Base-by-base conservation (phyloP, 2,329 filamentous ascomycete species). In the Neofusicoccum parvum region DNA sequence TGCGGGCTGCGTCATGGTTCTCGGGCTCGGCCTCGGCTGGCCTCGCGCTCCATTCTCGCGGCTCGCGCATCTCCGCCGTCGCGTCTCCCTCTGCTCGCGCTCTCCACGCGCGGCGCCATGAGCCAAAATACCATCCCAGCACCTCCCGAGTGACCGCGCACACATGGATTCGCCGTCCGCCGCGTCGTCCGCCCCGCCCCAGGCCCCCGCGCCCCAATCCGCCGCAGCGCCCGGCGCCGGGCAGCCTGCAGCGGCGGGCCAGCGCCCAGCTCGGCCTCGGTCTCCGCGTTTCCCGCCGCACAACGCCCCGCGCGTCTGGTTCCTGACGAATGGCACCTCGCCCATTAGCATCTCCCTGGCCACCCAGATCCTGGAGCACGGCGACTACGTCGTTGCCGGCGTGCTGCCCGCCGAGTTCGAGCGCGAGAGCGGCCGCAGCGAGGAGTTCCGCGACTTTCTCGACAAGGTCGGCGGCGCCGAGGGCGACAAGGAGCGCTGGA, bases 361-460 rank as follows among this genome's bases (percentile, higher is more conserved):
- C 63, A 88, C 90, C 64, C 87, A 92, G 71, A 85, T 96, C 49
- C 88, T 98, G 54, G 87, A 88, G n/a, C 93, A 97, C 78, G 94
- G 95, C 56, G 95, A 98, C 78, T 94, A 90, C 75, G 90, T 96
- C 53, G 90, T 94, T 54, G 91, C 92, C 5, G 95, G 94, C 63
- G 84, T 97, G 39, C 88, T 91, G 54, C 90, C 92, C 3, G 82
- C 86, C 59, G 92, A 95, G 78, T 89, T 94, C 69, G 91, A 94
- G 69, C 81, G 81, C 72, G 86, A 94, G 76, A 89, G 79, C 65
- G 79, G 79, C 7, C 88, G 92, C 69, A 91, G 89, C 75, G 85
- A 88, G 71, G 92, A 94, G 76, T 96, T 96, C 77, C 88, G 91
- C 65, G 87, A 88, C 68, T 90, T 97, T 69, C 85, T 96, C 65